Evolutionary conservation across 805 yeast species (phyloP), one percentile per base, ranked within the genome.

Genomic region (Candida tallmaniae): DNA sequence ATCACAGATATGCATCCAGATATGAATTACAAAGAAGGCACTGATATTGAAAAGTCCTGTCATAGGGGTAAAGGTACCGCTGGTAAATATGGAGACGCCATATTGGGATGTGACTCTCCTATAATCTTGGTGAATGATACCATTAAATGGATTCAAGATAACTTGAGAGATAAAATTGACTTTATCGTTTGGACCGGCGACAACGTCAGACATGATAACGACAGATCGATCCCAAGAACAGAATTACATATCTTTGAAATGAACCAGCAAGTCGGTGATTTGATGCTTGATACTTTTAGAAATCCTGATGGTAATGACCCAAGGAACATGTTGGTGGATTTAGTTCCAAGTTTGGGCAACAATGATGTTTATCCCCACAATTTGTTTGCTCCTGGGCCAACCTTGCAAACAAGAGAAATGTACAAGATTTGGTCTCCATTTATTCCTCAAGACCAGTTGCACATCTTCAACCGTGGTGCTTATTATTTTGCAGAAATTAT

Each of bases 161-260:
- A 84, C 40, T 54, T 86, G 39, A 74, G 68, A 40, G 93, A 83
- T 54, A 78, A 85, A 44, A 78, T 86, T 31, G 96, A 86, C 54
- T 86, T 86, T 57, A 80, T 86, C 9, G 73, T 86, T 10, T 86
- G 95, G 95, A 85, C 95, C 0, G 96, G 96, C 21, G 96, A 86
- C 58, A 86, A 85, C 48, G 75, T 83, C 29, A 69, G 95, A 36
- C 95, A 85, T 54, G 95, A 85, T 54, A 83, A 80, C 48, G 95
- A 85, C 58, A 65, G 94, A 51, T 52, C 54, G 14, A 60, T 62
- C 48, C 96, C 95, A 2, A 73, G 96, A 62, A 75, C 84, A 1
- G 94, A 85, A 49, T 49, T 51, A 38, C 76, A 78, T 37, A 86
- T 86, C 29, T 75, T 84, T 42, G 80, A 78, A 9, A 70, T 80